phyloP scores from a whole-genome alignment of 179 eudicot species.

The Drosera spatulata region DNA sequence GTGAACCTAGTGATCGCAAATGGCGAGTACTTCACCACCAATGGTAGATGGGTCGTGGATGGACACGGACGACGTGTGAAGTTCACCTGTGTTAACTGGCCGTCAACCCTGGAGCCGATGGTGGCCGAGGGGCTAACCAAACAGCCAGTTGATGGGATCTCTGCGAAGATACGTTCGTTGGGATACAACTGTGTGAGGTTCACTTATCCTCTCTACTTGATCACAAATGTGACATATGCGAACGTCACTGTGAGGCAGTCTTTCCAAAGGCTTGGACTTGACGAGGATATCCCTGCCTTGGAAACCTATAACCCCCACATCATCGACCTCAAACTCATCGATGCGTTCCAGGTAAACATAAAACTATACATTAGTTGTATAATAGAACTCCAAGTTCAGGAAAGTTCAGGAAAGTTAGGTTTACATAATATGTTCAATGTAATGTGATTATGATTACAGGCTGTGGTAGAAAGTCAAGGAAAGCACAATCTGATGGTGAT shows the following conservation, averaged over 20 bases:
- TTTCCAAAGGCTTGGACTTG: constrained; percentile 35
- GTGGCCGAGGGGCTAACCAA: constrained; percentile 85
- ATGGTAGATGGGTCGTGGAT: constrained; percentile 79
- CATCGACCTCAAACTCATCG: constrained; percentile 53
- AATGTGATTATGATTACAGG: constrained; percentile 21
- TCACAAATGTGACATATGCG: constrained; percentile 47
- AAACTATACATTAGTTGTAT: too few relatives aligned
- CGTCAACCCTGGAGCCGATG: constrained; percentile 50
- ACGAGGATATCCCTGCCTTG: constrained; percentile 39
- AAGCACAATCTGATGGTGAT: constrained; percentile 71
- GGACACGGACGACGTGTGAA: constrained; percentile 57
- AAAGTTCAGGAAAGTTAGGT: too few relatives aligned
- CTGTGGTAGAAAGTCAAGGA: constrained; percentile 55
- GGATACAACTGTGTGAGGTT: constrained; percentile 92
- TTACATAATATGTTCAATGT: too few relatives aligned
- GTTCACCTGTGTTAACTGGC: constrained; percentile 85
- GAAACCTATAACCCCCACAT: constrained; percentile 61
- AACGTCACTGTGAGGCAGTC: constrained; percentile 46
- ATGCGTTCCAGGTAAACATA: constrained; percentile 56
- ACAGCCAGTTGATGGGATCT: constrained; percentile 47
- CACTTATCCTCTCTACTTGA: constrained; percentile 75
- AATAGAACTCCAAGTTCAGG: too few relatives aligned
- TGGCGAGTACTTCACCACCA: constrained; percentile 40
- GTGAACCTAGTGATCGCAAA: neutral
- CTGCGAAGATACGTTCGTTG: constrained; percentile 31